A percentile compares a stretch with the other conserved stretches of the same genome.
phyloP scores from a whole-genome alignment of 2,329 filamentous ascomycete species.

The Scytalidium lignicola region DNA sequence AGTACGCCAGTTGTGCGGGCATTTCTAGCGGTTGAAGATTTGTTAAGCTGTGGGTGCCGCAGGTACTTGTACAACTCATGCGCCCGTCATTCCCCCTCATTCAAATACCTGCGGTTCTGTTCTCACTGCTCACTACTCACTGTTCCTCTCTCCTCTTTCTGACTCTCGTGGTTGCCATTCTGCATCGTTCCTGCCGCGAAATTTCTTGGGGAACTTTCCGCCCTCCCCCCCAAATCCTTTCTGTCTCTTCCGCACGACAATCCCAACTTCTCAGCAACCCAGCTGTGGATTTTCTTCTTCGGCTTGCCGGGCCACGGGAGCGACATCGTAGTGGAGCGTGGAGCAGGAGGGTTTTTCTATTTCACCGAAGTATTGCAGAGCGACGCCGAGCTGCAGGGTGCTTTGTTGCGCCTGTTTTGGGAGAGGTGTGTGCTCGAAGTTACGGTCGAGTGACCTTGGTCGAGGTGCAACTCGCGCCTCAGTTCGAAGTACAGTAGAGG shows the following conservation, averaged over 20 bases:
- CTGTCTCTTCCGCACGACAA: background rate
- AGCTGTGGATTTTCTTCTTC: background rate
- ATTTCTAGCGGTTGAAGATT: no score
- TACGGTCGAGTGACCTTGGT: background rate
- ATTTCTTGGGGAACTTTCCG: no score
- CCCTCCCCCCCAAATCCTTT: background rate
- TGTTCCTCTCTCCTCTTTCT: no score
- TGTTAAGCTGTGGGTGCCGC: background rate
- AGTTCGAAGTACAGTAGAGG: no score
- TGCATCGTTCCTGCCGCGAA: no score
- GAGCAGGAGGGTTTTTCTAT: background rate
- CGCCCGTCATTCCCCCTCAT: background rate
- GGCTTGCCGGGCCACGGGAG: background rate
- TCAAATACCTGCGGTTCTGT: background rate
- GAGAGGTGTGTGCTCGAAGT: background rate
- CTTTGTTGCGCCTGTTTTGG: background rate
- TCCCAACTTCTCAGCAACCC: background rate
- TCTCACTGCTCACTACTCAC: background rate
- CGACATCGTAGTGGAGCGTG: background rate
- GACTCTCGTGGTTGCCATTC: no score
- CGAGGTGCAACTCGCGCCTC: background rate
- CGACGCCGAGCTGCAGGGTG: background rate
- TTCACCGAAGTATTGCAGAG: background rate
- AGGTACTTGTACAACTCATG: background rate
- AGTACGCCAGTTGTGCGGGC: no score